A percentile compares a stretch with the other conserved stretches of the same genome.
Evolutionary conservation across 1,139 yeast species (phyloP).

Genomic region (Geotrichum australiense): DNA sequence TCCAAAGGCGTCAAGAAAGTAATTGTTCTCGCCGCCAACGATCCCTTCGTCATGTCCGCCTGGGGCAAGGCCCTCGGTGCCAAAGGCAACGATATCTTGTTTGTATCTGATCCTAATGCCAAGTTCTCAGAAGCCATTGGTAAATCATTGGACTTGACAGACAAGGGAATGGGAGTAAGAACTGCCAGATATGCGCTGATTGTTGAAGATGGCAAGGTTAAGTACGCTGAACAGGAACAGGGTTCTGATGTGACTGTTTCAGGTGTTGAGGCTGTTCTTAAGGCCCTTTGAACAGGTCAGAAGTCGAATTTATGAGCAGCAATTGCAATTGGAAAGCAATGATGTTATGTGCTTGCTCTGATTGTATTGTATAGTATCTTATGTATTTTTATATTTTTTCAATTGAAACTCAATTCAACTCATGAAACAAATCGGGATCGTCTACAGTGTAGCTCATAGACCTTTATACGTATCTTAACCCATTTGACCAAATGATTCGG

Average conservation of each 20-base stretch:
- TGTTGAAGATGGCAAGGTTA: constrained; percentile 57
- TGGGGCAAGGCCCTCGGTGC: constrained; percentile 68
- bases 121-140: constrained; percentile 57
- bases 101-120: constrained; percentile 69
- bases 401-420: too few species aligned
- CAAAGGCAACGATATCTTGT: constrained; percentile 42
- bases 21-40: constrained; percentile 68
- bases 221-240: constrained; percentile 59
- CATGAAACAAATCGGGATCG: too few species aligned
- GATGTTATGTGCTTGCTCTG: not conserved
- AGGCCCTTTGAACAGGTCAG: constrained; percentile 33
- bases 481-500: too few species aligned
- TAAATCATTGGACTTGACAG: constrained; percentile 47
- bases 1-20: constrained; percentile 66
- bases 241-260: constrained; percentile 57
- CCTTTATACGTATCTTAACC: too few species aligned
- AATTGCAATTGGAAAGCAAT: not conserved
- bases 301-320: not conserved
- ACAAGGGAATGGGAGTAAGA: constrained; percentile 57
- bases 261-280: constrained; percentile 48
- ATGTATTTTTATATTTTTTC: not conserved
- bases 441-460: too few species aligned
- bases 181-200: constrained; percentile 66
- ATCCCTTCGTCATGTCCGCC: constrained; percentile 69
- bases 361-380: not conserved